Evolutionary conservation across 129 eudicot species (phyloP).

Genomic region (Solidago caesia): DNA sequence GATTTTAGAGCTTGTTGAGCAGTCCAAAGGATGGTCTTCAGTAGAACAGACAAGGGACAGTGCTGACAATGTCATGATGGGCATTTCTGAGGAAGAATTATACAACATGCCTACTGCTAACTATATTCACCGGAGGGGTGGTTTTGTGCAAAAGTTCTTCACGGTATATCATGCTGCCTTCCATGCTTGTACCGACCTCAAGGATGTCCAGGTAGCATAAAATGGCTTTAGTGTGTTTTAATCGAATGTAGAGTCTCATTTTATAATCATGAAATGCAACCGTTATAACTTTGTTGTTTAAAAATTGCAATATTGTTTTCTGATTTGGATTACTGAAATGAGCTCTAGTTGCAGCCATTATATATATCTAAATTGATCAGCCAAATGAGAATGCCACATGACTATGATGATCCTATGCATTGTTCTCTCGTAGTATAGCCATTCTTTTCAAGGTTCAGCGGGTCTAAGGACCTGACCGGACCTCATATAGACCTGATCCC

Average conservation of each 20-base stretch:
- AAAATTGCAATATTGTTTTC: not conserved
- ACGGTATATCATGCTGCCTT: conserved; percentile 91
- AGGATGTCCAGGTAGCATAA: conserved; percentile 59
- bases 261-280: not conserved
- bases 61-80: conserved; percentile 81
- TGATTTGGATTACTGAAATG: not conserved
- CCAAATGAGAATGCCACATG: not conserved
- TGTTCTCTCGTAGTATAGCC: not conserved
- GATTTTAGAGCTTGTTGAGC: conserved; percentile 96
- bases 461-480: not conserved
- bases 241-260: not conserved
- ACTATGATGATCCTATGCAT: not conserved
- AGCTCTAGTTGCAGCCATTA: not conserved
- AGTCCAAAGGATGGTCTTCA: conserved; percentile 92
- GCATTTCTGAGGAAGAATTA: conserved; percentile 75
- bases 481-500: not conserved
- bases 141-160: conserved; percentile 47
- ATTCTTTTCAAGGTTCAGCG: conserved; percentile 3
- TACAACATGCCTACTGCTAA: conserved; percentile 82
- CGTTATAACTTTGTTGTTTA: not conserved
- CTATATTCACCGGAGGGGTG: conserved; percentile 61
- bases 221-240: conserved; percentile 7
- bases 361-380: no score
- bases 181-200: conserved; percentile 76
- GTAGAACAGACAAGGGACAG: conserved; percentile 54